phyloP scores from a whole-genome alignment of 306 rosid species.

The Vachellia collinsii region DNA sequence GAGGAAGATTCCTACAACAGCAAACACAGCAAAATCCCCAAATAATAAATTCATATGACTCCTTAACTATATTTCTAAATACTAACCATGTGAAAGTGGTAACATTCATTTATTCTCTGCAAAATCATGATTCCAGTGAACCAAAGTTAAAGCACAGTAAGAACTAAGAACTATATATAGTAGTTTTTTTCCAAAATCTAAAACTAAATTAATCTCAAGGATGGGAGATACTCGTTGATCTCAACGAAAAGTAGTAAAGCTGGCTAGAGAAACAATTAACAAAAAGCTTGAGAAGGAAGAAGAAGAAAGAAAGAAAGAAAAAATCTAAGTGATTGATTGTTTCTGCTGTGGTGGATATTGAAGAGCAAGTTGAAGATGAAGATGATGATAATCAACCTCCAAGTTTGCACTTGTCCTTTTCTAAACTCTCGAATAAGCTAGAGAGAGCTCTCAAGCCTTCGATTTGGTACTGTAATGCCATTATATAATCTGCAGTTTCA shows the following conservation, averaged over 20 bases:
- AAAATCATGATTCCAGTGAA: too few species aligned
- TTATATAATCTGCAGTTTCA: conserved; percentile 83
- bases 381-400: conserved; percentile 54
- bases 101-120: too few species aligned
- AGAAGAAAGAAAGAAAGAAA: background rate
- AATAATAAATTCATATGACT: too few species aligned
- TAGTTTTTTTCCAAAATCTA: too few species aligned
- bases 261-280: background rate
- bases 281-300: background rate
- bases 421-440: conserved; percentile 57
- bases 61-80: too few species aligned
- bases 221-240: conserved; percentile 46
- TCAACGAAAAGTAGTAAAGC: conserved; percentile 42
- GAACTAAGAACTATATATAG: too few species aligned
- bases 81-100: too few species aligned
- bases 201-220: too few species aligned
- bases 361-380: background rate
- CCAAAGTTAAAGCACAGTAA: too few species aligned
- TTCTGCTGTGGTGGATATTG: background rate
- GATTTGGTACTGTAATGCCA: conserved; percentile 72
- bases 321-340: conserved; percentile 41
- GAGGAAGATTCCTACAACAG: too few species aligned
- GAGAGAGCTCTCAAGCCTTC: conserved; percentile 74
- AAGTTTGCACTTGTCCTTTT: conserved; percentile 67
- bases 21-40: too few species aligned